A percentile compares a stretch with the other conserved stretches of the same genome.
Conservation (phyloP, 805 yeast species). For the Debaryomyces prosopidis region DNA sequence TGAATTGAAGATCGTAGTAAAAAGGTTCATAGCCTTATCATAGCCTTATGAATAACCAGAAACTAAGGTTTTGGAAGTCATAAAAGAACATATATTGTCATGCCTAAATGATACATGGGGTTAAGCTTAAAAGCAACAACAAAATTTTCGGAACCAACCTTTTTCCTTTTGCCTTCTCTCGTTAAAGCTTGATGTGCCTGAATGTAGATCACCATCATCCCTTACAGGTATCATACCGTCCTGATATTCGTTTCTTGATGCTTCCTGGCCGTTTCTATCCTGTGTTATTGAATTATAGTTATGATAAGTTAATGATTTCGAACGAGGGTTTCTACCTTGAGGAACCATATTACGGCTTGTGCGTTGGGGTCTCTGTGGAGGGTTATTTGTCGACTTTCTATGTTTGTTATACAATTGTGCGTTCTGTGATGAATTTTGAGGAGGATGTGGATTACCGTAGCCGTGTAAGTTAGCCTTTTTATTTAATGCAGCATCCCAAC, state of each 20-base stretch:
- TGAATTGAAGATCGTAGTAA: no score
- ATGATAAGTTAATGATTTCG: conserved; percentile 14
- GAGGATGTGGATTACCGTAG: conserved; percentile 92
- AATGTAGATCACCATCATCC: conserved; percentile 40
- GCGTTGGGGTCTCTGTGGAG: conserved; percentile 6
- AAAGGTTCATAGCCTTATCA: no score
- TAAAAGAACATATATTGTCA: neutral
- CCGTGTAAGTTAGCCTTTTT: conserved; percentile 95
- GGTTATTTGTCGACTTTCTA: conserved; percentile 6
- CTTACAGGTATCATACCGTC: conserved; percentile 34
- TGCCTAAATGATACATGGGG: neutral
- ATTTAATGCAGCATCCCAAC: conserved; percentile 89
- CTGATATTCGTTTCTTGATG: conserved; percentile 16
- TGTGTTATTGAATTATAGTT: conserved; percentile 21
- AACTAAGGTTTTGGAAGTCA: no score
- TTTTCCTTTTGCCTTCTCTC: conserved; percentile 12
- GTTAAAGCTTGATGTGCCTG: conserved; percentile 37
- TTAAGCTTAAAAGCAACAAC: conserved; percentile 7
- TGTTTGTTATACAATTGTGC: neutral
- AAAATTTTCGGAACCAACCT: conserved; percentile 8
- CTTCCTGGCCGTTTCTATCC: conserved; percentile 18
- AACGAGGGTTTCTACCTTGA: conserved; percentile 8
- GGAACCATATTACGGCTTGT: neutral
- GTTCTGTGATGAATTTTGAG: conserved; percentile 29
- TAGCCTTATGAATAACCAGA: no score